These are phyloP conservation scores for Venturiaceae sp. DNA, from an alignment of 2,329 filamentous ascomycete genomes.

Conservation along the genomic window DNA sequence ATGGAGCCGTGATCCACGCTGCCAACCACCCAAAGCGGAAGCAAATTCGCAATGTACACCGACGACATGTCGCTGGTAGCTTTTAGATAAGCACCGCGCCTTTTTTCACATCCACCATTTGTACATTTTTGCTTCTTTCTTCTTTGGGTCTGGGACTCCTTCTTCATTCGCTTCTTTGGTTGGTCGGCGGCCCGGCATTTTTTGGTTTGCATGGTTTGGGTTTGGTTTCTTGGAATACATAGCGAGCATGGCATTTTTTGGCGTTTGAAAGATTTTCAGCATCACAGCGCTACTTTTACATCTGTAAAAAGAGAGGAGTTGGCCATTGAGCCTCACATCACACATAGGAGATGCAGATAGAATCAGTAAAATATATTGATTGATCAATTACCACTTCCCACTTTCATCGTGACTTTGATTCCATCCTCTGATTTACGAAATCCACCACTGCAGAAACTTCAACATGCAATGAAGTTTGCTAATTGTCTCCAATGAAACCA, in stretches of 20 bases:
- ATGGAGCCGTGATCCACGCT: constrained; percentile 5
- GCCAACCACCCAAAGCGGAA: neutral
- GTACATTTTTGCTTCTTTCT: neutral
- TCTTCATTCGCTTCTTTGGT: neutral
- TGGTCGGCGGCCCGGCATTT: neutral
- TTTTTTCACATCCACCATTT: neutral
- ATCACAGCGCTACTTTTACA: neutral
- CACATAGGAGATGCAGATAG: neutral
- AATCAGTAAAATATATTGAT: neutral
- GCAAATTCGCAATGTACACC: neutral
- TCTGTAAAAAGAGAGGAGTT: neutral
- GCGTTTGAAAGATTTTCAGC: neutral
- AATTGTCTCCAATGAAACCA: no score
- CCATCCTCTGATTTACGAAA: neutral
- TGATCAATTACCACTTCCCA: neutral
- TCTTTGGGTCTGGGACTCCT: neutral
- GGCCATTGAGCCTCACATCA: neutral
- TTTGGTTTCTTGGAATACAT: neutral
- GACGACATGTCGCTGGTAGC: neutral
- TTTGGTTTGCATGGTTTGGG: neutral
- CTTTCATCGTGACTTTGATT: neutral
- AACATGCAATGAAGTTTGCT: no score
- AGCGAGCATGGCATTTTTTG: neutral
- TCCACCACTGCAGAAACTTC: no score
- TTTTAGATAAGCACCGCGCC: neutral